Percentiles rank a stretch among this genome's conserved stretches.
Evolutionary conservation across 1,139 yeast genomes (phyloP).

Genomic region (Taiozyma onychis): DNA sequence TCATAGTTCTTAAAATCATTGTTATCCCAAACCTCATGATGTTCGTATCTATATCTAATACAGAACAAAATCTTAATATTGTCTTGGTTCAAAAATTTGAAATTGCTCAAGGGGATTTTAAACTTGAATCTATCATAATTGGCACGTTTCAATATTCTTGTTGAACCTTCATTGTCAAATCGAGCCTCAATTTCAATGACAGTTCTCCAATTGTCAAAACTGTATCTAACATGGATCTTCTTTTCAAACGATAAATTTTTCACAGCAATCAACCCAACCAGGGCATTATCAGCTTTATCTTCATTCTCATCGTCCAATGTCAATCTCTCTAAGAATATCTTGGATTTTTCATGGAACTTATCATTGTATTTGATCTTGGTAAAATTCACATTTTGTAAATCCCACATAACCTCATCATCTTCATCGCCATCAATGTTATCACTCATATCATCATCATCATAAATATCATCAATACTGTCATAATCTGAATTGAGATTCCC

Average conservation of each 20-base stretch:
- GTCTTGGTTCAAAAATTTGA: conserved; percentile 31
- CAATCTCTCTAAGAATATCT: conserved; percentile 61
- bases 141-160: conserved; percentile 43
- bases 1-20: conserved; percentile 55
- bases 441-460: conserved; percentile 22
- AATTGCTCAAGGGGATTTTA: conserved; percentile 40
- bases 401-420: conserved; percentile 37
- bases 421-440: conserved; percentile 20
- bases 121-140: conserved; percentile 57
- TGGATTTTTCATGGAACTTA: conserved; percentile 33
- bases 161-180: conserved; percentile 51
- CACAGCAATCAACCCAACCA: conserved; percentile 74
- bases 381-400: conserved; percentile 44
- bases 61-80: conserved; percentile 42
- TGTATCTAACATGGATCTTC: conserved; percentile 54
- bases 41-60: conserved; percentile 44
- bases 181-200: conserved; percentile 62
- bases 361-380: conserved; percentile 27
- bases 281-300: conserved; percentile 41
- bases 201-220: conserved; percentile 70
- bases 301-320: conserved; percentile 53
- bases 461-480: conserved; percentile 17
- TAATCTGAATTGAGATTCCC: conserved; percentile 12
- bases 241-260: conserved; percentile 64
- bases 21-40: conserved; percentile 73